phyloP scores from a whole-genome alignment of 371 early-diverging fungal genomes.

The Amoeboradix gromovi region DNA sequence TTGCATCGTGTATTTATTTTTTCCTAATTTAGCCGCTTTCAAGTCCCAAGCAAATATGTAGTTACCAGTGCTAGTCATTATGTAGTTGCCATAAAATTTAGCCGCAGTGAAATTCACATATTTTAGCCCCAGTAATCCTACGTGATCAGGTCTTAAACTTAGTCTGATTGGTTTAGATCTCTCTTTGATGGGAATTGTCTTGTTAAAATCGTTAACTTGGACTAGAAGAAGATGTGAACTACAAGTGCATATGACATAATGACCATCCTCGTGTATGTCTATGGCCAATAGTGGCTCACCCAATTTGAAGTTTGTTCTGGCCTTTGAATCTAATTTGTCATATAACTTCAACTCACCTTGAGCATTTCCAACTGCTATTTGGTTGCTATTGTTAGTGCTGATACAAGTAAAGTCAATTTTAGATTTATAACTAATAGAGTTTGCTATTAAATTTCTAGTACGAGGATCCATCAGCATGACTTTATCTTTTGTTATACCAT shows the following conservation, averaged over 20 bases:
- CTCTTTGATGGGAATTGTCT: conserved; percentile 9
- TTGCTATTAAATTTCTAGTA: conserved; percentile 1
- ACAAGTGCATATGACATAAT: conserved; percentile 63
- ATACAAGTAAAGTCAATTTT: conserved; percentile 37
- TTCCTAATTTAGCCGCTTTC: conserved; percentile 36
- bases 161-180: conserved; percentile 45
- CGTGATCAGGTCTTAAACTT: conserved; percentile 63
- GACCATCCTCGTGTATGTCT: conserved; percentile 63
- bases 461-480: conserved; percentile 77
- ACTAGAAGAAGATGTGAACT: conserved; percentile 51
- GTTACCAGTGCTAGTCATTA: conserved; percentile 53
- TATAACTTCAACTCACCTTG: conserved; percentile 77
- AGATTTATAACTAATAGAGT: conserved; percentile 31
- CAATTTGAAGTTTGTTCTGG: conserved; percentile 57
- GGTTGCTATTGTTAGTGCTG: conserved; percentile 38
- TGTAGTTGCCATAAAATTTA: conserved; percentile 60
- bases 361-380: conserved; percentile 41
- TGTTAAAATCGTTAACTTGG: conserved; percentile 14
- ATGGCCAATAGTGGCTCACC: conserved; percentile 63
- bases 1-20: conserved; percentile 54
- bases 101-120: conserved; percentile 58
- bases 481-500: conserved; percentile 47
- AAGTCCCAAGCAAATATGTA: conserved; percentile 84
- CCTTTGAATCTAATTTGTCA: conserved; percentile 41
- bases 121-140: conserved; percentile 35